Conservation (phyloP, 495 filamentous ascomycete genomes). For the Neurospora cerealis region DNA sequence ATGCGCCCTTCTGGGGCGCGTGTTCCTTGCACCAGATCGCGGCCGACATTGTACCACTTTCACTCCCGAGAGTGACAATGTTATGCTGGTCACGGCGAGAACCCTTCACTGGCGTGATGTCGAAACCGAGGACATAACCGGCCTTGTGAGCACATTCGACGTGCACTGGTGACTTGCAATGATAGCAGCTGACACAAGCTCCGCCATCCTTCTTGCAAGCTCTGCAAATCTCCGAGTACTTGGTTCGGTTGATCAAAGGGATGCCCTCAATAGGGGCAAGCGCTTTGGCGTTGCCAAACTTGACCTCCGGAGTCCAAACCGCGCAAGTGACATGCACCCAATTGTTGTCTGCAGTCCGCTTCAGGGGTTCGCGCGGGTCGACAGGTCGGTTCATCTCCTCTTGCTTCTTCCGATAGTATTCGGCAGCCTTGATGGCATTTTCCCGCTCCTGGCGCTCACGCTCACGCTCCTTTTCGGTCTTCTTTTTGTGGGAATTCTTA, state of each 20-base stretch:
- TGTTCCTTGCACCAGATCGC: constrained; percentile 89
- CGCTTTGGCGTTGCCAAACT: constrained; percentile 72
- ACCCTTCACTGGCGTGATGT: constrained; percentile 81
- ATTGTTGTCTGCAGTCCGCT: constrained; percentile 87
- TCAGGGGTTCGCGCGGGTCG: constrained; percentile 82
- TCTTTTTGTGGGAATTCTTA: constrained; percentile 73
- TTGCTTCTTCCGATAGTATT: constrained; percentile 74
- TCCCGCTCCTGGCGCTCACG: constrained; percentile 80
- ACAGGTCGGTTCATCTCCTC: constrained; percentile 69
- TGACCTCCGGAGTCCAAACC: constrained; percentile 83
- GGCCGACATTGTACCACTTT: constrained; percentile 66
- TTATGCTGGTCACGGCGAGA: constrained; percentile 67
- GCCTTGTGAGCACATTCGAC: constrained; percentile 81
- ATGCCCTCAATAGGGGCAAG: constrained; percentile 84
- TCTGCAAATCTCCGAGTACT: constrained; percentile 68
- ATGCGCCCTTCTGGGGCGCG: constrained; percentile 49
- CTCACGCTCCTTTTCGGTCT: constrained; percentile 83
- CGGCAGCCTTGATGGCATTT: constrained; percentile 58
- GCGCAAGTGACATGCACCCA: constrained; percentile 97
- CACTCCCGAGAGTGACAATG: constrained; percentile 63
- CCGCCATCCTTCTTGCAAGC: constrained; percentile 65
- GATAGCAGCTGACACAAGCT: constrained; percentile 72
- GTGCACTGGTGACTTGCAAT: constrained; percentile 76
- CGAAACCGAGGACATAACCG: constrained; percentile 76
- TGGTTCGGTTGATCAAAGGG: constrained; percentile 56